Percentiles rank a stretch among this genome's conserved stretches.
phyloP scores from a whole-genome alignment of 2,329 filamentous ascomycete species.

The Rosellinia necatrix region DNA sequence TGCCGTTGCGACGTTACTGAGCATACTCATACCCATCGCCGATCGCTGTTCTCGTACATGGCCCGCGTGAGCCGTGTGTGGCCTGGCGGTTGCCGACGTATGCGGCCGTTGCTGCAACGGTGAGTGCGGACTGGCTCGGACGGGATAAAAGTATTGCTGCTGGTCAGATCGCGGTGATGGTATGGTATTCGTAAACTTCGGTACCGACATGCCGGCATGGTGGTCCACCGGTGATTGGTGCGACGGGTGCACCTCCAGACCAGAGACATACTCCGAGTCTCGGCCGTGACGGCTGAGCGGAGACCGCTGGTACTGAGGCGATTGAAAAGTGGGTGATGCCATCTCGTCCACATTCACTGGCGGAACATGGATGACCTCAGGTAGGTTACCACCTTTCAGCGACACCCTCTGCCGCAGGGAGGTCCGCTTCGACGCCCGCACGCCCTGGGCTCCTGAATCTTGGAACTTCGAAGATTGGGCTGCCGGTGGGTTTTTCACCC shows the following conservation, averaged over 20 bases:
- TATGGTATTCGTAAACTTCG: conserved; percentile 46
- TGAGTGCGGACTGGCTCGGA: conserved; percentile 66
- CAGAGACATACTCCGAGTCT: conserved; percentile 55
- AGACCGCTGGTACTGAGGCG: conserved; percentile 28
- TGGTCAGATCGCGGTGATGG: conserved; percentile 57
- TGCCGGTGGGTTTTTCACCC: conserved; percentile 40
- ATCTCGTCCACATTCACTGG: conserved; percentile 45
- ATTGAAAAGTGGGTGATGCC: conserved; percentile 40
- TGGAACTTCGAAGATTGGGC: conserved; percentile 29
- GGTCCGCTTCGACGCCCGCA: conserved; percentile 42
- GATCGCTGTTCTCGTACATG: conserved; percentile 57
- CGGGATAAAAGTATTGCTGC: conserved; percentile 64
- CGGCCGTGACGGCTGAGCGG: conserved; percentile 44
- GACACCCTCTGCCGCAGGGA: conserved; percentile 61
- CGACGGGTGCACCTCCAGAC: conserved; percentile 48
- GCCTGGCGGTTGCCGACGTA: conserved; percentile 50
- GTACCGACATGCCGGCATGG: conserved; percentile 44
- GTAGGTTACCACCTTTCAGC: conserved; percentile 53
- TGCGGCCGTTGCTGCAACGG: conserved; percentile 64
- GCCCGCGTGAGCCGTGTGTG: conserved; percentile 42
- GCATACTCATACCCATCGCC: conserved; percentile 60
- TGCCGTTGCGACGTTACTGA: conserved; percentile 57
- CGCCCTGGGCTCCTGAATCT: conserved; percentile 12
- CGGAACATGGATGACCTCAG: conserved; percentile 60
- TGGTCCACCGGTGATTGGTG: conserved; percentile 42